These are phyloP conservation scores for Solanum hybrid DNA, from an alignment of 305 asterid species.

Conservation along the genomic window DNA sequence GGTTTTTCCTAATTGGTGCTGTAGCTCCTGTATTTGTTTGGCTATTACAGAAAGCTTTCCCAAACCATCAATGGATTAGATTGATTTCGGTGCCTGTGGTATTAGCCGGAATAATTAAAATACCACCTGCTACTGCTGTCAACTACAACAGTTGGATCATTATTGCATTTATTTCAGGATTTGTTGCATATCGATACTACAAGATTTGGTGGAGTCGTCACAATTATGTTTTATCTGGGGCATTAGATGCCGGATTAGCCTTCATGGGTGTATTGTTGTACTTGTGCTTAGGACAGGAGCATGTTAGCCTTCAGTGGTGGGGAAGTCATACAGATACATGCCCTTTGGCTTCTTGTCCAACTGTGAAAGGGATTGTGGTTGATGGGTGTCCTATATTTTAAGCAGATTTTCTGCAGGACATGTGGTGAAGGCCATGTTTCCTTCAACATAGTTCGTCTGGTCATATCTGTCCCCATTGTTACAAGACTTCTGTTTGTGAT, in stretches of 20 bases:
- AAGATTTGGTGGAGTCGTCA: constrained; percentile 80
- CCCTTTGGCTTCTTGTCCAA: constrained; percentile 85
- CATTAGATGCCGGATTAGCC: constrained; percentile 91
- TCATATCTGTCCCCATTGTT: background rate
- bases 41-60: constrained; percentile 59
- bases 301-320: constrained; percentile 79
- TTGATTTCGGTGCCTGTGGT: constrained; percentile 59
- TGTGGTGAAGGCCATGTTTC: background rate
- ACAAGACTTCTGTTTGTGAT: constrained; percentile 12
- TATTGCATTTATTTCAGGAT: constrained; percentile 70
- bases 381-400: constrained; percentile 64
- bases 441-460: background rate
- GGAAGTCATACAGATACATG: constrained; percentile 76
- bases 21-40: constrained; percentile 67
- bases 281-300: constrained; percentile 57
- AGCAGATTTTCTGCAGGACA: background rate
- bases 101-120: constrained; percentile 56
- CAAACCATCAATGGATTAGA: constrained; percentile 55
- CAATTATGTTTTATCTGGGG: constrained; percentile 81
- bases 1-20: constrained; percentile 73
- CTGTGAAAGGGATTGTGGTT: constrained; percentile 65
- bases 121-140: constrained; percentile 89
- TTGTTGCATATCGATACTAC: constrained; percentile 50
- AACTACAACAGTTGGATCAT: constrained; percentile 89
- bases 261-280: constrained; percentile 87